phyloP scores from a whole-genome alignment of 1,284 basidiomycete genomes.

The Apiotrichum sp. region DNA sequence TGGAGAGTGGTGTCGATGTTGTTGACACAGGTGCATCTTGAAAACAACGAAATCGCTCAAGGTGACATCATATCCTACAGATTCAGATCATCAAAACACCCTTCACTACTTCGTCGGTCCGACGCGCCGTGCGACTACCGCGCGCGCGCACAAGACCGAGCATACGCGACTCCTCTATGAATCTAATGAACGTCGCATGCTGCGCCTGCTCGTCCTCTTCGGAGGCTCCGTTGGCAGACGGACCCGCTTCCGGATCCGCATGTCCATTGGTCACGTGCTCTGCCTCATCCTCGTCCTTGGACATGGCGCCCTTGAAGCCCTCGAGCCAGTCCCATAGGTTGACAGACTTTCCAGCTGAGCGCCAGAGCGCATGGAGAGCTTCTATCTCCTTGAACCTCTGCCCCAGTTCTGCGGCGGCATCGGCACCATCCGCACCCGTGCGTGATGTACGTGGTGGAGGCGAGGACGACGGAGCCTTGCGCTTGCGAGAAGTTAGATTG shows the following conservation, averaged over 20 bases:
- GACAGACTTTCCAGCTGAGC: conserved; percentile 31
- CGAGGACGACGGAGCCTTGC: too few species aligned
- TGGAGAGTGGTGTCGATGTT: neutral
- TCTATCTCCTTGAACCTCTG: conserved; percentile 26
- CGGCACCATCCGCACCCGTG: neutral
- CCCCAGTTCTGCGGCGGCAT: neutral
- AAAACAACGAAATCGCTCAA: neutral
- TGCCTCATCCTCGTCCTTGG: conserved; percentile 8
- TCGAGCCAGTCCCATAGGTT: conserved; percentile 46
- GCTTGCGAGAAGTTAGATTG: too few species aligned
- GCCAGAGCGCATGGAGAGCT: conserved; percentile 34
- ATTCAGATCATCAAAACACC: conserved; percentile 27
- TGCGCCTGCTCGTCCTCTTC: conserved; percentile 21
- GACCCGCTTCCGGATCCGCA: too few species aligned
- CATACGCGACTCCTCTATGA: conserved; percentile 42
- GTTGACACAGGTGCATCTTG: too few species aligned
- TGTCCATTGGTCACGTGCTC: too few species aligned
- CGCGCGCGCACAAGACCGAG: conserved; percentile 36
- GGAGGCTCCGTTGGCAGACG: too few species aligned
- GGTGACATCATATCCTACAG: neutral
- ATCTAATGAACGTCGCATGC: conserved; percentile 40
- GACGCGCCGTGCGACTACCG: conserved; percentile 21
- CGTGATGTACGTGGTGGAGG: too few species aligned
- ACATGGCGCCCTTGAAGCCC: conserved; percentile 25
- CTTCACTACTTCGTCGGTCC: conserved; percentile 40